Percentiles rank a stretch among this genome's conserved stretches.
phyloP scores from a whole-genome alignment of 176 grass and related monocot genomes.

The Dactylis glomerata region DNA sequence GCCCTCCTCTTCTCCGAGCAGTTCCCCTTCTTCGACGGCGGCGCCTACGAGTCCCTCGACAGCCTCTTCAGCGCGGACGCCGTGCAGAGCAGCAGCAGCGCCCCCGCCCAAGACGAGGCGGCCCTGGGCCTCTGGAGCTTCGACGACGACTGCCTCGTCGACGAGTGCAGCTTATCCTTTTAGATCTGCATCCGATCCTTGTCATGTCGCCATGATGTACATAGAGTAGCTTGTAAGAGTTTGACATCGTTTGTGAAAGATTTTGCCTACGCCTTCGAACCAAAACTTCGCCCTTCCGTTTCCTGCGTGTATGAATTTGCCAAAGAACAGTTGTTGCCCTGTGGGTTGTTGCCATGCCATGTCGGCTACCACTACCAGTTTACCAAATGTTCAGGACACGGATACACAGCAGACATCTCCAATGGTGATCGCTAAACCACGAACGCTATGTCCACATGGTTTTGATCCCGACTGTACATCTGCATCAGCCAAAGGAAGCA shows the following conservation, averaged over 20 bases:
- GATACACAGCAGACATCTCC: not conserved
- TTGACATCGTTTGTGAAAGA: not conserved
- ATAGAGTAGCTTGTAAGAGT: constrained; percentile 3
- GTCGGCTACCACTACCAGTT: too few species aligned
- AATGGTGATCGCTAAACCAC: not conserved
- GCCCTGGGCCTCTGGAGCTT: constrained; percentile 74
- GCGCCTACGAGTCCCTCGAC: constrained; percentile 47
- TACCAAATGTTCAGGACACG: not conserved
- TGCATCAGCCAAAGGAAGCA: not conserved
- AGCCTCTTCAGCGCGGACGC: constrained; percentile 51
- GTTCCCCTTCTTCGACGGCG: constrained; percentile 42
- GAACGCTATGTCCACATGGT: not conserved
- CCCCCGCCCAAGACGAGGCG: not conserved
- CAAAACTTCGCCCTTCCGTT: not conserved
- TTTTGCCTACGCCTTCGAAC: not conserved
- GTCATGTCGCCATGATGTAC: constrained; percentile 29
- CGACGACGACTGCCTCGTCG: constrained; percentile 67
- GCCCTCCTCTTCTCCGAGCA: constrained; percentile 34
- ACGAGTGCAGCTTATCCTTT: constrained; percentile 50
- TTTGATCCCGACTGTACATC: not conserved
- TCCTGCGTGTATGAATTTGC: not conserved
- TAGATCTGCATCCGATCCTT: not conserved
- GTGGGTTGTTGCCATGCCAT: not conserved
- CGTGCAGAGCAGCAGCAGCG: constrained; percentile 25
- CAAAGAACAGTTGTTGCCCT: not conserved